Conservation (phyloP, 495 filamentous ascomycete genomes). For the Lophiostoma macrostomum region DNA sequence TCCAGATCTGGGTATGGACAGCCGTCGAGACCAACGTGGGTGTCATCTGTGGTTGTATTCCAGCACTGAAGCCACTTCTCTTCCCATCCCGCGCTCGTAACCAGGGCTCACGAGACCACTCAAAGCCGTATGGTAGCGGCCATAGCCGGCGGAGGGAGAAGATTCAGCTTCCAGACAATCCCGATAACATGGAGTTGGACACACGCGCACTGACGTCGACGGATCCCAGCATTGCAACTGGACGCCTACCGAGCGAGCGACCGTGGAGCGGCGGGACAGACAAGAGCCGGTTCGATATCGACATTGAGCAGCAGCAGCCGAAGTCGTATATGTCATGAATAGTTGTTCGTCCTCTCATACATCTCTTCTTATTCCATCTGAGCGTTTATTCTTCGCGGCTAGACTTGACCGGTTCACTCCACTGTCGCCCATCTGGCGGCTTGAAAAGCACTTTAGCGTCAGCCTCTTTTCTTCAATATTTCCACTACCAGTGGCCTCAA, state of each 20-base stretch:
- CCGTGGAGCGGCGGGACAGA: slow-evolving; percentile 23
- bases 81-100: slow-evolving; percentile 19
- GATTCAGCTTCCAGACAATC: background rate
- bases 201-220: slow-evolving; percentile 15
- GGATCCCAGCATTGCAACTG: background rate
- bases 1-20: slow-evolving; percentile 32
- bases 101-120: slow-evolving; percentile 3
- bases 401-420: too few species aligned
- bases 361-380: background rate
- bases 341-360: background rate
- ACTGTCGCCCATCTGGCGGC: too few species aligned
- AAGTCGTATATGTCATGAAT: slow-evolving; percentile 26
- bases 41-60: slow-evolving; percentile 32
- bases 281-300: slow-evolving; percentile 21
- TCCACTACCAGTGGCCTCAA: too few species aligned
- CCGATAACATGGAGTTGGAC: slow-evolving; percentile 17
- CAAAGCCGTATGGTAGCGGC: slow-evolving; percentile 9
- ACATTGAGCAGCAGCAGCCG: slow-evolving; percentile 27
- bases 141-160: slow-evolving; percentile 8
- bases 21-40: slow-evolving; percentile 32
- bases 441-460: too few species aligned
- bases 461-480: too few species aligned
- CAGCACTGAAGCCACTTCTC: slow-evolving; percentile 31
- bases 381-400: too few species aligned
- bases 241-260: background rate